A percentile compares a stretch with the other conserved stretches of the same genome.
phyloP scores from a whole-genome alignment of 2,329 filamentous ascomycete genomes.

The Pseudonectria foliicola region DNA sequence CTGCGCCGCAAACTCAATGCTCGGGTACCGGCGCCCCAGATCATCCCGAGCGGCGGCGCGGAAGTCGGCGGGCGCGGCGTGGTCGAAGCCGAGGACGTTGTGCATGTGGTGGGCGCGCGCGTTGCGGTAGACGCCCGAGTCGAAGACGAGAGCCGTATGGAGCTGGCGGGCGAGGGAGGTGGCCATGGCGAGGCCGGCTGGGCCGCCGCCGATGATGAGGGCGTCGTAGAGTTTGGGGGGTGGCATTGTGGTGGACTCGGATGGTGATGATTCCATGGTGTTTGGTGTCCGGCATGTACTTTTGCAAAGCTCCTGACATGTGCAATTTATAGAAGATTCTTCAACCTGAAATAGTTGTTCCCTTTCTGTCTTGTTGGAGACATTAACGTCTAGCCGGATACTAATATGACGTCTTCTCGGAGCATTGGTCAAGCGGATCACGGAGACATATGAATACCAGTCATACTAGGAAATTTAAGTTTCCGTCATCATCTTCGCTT shows the following conservation, averaged over 20 bases:
- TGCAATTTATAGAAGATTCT: not conserved
- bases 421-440: too few relatives aligned
- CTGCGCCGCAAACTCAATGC: constrained; percentile 27
- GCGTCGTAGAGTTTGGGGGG: constrained; percentile 35
- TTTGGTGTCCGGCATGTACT: not conserved
- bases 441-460: too few relatives aligned
- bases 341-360: not conserved
- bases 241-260: not conserved
- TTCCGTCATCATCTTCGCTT: too few relatives aligned
- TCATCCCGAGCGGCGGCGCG: constrained; percentile 28
- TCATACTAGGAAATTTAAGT: too few relatives aligned
- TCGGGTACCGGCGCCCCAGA: constrained; percentile 27
- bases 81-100: constrained; percentile 34
- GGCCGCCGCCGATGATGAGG: constrained; percentile 47
- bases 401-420: too few relatives aligned
- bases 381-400: too few relatives aligned
- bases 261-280: not conserved
- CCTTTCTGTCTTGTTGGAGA: too few relatives aligned
- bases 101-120: constrained; percentile 41
- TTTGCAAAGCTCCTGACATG: too few relatives aligned
- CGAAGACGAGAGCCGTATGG: constrained; percentile 40
- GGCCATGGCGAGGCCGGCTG: constrained; percentile 42
- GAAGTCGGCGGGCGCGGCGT: constrained; percentile 27
- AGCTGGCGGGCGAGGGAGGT: constrained; percentile 42
- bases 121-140: constrained; percentile 45